Conservation (phyloP, 1,284 basidiomycete genomes). For the Cryptococcus neoformans region DNA sequence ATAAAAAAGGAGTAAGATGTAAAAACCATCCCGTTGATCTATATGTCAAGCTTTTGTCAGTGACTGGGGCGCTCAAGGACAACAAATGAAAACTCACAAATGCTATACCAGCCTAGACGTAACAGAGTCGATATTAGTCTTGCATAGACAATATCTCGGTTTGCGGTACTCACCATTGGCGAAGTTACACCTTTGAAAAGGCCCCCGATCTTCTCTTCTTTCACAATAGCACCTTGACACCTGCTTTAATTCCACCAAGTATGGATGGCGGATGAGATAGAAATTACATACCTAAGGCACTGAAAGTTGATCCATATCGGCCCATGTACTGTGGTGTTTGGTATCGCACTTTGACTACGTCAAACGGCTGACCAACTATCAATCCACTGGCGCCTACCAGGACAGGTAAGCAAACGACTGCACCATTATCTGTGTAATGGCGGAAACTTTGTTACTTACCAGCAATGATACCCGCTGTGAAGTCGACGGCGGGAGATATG, state of each 20-base stretch:
- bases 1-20: constrained; percentile 48
- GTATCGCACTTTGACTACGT: constrained; percentile 49
- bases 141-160: neutral
- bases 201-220: constrained; percentile 38
- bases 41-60: neutral
- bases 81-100: constrained; percentile 27
- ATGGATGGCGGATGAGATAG: neutral
- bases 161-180: constrained; percentile 42
- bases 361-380: constrained; percentile 49
- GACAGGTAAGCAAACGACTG: neutral
- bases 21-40: constrained; percentile 51
- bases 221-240: constrained; percentile 31
- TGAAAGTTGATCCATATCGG: constrained; percentile 37
- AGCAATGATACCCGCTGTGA: constrained; percentile 44
- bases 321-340: constrained; percentile 45
- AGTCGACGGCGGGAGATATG: constrained; percentile 38
- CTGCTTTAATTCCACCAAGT: constrained; percentile 1
- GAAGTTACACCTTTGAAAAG: constrained; percentile 50
- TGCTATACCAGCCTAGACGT: constrained; percentile 40
- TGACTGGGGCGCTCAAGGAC: neutral
- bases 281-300: constrained; percentile 40
- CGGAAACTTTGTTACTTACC: constrained; percentile 18
- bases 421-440: neutral
- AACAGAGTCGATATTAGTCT: neutral
- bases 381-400: constrained; percentile 45